A percentile compares a stretch with the other conserved stretches of the same genome.
phyloP scores from a whole-genome alignment of 768 basidiomycete genomes.

The Xanthoconium purpureum region DNA sequence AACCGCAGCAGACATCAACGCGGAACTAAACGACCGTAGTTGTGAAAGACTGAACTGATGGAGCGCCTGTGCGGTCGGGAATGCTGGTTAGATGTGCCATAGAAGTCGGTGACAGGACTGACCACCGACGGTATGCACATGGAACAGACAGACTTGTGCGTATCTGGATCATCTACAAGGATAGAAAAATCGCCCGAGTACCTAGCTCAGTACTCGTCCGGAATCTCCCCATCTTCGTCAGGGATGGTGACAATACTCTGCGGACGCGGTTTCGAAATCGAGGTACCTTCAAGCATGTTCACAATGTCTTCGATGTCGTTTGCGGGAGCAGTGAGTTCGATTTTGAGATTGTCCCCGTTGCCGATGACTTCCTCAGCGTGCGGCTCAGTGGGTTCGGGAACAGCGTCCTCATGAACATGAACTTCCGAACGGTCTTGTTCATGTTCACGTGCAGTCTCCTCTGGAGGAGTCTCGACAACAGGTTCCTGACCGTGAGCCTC shows the following conservation, averaged over 20 bases:
- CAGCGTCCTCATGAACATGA: not conserved
- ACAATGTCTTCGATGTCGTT: slow-evolving; percentile 64
- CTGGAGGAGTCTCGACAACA: not conserved
- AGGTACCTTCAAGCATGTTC: slow-evolving; percentile 52
- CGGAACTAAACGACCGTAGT: slow-evolving; percentile 34
- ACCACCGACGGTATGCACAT: slow-evolving; percentile 25
- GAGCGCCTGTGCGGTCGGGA: not conserved
- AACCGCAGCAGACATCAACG: slow-evolving; percentile 23
- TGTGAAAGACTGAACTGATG: slow-evolving; percentile 25
- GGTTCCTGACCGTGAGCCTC: slow-evolving; percentile 4
- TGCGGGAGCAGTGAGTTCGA: slow-evolving; percentile 13
- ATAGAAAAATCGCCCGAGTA: not conserved
- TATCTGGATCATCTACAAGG: slow-evolving; percentile 23
- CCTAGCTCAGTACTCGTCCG: slow-evolving; percentile 46
- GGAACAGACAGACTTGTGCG: slow-evolving; percentile 21
- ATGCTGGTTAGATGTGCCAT: not conserved
- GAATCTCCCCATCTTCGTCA: slow-evolving; percentile 54
- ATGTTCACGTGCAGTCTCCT: slow-evolving; percentile 3
- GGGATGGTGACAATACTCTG: slow-evolving; percentile 49
- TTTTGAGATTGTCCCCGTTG: slow-evolving; percentile 10
- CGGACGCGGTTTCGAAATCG: slow-evolving; percentile 38
- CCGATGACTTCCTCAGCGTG: slow-evolving; percentile 3
- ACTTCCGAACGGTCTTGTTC: slow-evolving; percentile 13
- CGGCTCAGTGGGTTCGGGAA: slow-evolving; percentile 11
- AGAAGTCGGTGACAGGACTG: not conserved